Conservation (phyloP, 805 yeast species). For the Blastobotrys terrestris region DNA sequence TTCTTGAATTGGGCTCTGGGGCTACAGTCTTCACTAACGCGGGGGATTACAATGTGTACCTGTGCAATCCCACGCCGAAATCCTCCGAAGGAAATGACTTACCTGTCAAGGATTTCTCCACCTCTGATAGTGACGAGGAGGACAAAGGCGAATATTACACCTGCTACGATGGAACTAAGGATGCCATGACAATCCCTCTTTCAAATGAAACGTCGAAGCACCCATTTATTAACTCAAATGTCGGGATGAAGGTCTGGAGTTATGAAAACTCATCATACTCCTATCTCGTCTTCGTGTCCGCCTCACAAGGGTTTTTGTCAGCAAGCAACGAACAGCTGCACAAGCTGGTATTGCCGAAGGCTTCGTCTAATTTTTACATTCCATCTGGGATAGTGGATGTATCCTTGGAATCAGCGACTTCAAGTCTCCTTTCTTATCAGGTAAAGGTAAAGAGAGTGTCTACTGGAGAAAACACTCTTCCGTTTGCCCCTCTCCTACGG, state of each 20-base stretch:
- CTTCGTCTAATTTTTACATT: not conserved
- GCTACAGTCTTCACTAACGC: not conserved
- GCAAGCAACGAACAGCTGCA: not conserved
- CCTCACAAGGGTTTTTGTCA: not conserved
- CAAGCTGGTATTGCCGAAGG: not conserved
- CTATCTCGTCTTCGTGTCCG: not conserved
- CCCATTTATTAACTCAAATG: not conserved
- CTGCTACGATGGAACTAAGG: not conserved
- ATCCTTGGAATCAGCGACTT: not conserved
- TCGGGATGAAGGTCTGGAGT: not conserved
- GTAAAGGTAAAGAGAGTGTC: not conserved
- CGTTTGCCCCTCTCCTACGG: constrained; percentile 12
- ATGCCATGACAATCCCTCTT: not conserved
- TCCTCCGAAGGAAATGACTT: not conserved
- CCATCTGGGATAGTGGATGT: not conserved
- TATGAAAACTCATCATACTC: not conserved
- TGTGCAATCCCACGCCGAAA: not conserved
- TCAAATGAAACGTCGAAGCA: not conserved
- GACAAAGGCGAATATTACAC: not conserved
- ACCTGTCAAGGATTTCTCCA: not conserved
- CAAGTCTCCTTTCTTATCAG: constrained; percentile 10
- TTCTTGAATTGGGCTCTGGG: not conserved
- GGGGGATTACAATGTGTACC: not conserved
- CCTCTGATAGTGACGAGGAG: not conserved
- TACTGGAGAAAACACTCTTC: not conserved